Conservation (phyloP, 2,329 filamentous ascomycete genomes). For the Blastomyces gilchristii region DNA sequence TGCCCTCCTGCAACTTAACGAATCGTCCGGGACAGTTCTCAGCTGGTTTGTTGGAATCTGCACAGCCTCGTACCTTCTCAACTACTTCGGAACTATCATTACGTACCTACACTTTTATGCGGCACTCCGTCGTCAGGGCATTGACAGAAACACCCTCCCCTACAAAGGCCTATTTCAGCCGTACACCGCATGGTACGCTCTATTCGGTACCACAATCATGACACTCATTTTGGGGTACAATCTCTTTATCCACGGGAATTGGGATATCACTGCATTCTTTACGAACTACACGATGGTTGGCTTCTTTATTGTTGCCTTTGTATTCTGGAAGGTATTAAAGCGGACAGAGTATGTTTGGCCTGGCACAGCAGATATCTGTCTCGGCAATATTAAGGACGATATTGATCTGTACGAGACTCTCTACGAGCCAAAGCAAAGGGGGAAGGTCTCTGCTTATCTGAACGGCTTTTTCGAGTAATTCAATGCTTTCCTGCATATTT, state of each 20-base stretch:
- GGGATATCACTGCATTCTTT: slow-evolving; percentile 56
- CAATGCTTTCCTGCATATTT: background rate
- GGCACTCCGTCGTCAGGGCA: slow-evolving; percentile 55
- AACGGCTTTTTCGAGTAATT: slow-evolving; percentile 18
- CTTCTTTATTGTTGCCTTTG: slow-evolving; percentile 54
- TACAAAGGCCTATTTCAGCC: slow-evolving; percentile 60
- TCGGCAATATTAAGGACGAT: slow-evolving; percentile 19
- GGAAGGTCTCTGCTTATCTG: slow-evolving; percentile 17
- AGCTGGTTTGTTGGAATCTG: slow-evolving; percentile 26
- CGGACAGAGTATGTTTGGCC: slow-evolving; percentile 47
- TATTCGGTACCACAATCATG: slow-evolving; percentile 55
- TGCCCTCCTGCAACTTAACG: slow-evolving; percentile 60
- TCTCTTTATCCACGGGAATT: slow-evolving; percentile 56
- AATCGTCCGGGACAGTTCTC: slow-evolving; percentile 53
- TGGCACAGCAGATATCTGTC: slow-evolving; percentile 46
- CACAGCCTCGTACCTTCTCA: slow-evolving; percentile 23
- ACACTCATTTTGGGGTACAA: slow-evolving; percentile 60
- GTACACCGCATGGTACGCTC: slow-evolving; percentile 56
- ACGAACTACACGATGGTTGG: slow-evolving; percentile 59
- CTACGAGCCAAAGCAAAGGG: slow-evolving; percentile 15
- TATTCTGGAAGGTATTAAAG: slow-evolving; percentile 58
- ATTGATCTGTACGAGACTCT: slow-evolving; percentile 23
- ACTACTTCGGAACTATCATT: slow-evolving; percentile 48
- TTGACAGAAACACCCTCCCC: slow-evolving; percentile 56
- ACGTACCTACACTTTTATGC: slow-evolving; percentile 62